Evolutionary conservation across 805 yeast species (phyloP).

Genomic region (Candida awuae): DNA sequence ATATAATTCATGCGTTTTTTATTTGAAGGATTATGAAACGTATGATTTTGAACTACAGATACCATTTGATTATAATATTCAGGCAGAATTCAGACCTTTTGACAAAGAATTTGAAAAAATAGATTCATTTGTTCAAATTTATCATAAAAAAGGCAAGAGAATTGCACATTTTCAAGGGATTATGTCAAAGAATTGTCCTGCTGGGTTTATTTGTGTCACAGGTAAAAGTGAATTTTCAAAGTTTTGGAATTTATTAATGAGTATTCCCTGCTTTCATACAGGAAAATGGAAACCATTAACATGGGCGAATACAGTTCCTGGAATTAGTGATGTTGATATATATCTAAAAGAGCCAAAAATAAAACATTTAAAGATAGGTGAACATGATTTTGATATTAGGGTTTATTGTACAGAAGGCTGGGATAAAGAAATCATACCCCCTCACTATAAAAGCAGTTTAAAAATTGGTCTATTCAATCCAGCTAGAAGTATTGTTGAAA

Average conservation of each 20-base stretch:
- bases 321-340: constrained; percentile 38
- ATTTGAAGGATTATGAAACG: constrained; percentile 65
- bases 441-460: constrained; percentile 36
- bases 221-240: constrained; percentile 13
- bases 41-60: constrained; percentile 70
- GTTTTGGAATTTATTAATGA: constrained; percentile 62
- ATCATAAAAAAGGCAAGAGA: constrained; percentile 58
- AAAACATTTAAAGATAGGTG: constrained; percentile 38
- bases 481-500: constrained; percentile 63
- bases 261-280: constrained; percentile 65
- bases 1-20: constrained; percentile 70
- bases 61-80: constrained; percentile 63
- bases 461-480: constrained; percentile 69
- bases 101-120: constrained; percentile 31
- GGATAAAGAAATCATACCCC: constrained; percentile 1
- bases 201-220: constrained; percentile 52
- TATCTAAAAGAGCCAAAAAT: constrained; percentile 84
- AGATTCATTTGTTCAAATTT: constrained; percentile 69
- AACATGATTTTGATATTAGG: constrained; percentile 6
- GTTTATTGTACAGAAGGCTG: constrained; percentile 1
- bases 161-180: constrained; percentile 73
- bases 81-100: constrained; percentile 43
- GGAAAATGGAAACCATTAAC: constrained; percentile 57
- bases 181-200: constrained; percentile 58
- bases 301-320: constrained; percentile 41